Evolutionary conservation across 139 green algal species (phyloP).

Genomic region (Chlorella sorokiniana): DNA sequence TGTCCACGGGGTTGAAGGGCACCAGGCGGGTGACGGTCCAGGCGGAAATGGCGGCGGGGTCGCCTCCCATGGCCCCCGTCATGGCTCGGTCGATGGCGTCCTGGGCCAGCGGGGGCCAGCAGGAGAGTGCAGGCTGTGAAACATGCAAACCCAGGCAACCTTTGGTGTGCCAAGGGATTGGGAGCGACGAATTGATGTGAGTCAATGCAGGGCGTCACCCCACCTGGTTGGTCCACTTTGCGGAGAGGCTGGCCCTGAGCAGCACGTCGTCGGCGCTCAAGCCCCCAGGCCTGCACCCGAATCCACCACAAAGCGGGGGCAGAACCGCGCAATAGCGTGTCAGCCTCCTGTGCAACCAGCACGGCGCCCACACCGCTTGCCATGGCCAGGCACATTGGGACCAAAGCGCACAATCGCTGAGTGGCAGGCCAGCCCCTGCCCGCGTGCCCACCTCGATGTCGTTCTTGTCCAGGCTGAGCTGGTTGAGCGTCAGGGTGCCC

Average conservation of each 20-base stretch:
- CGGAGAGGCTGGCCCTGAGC: constrained; percentile 38
- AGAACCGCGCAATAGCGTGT: too few relatives aligned
- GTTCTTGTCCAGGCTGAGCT: constrained; percentile 49
- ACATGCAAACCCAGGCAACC: not conserved
- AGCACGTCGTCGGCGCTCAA: constrained; percentile 35
- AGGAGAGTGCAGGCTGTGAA: not conserved
- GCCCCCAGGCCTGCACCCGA: constrained; percentile 23
- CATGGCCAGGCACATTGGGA: too few relatives aligned
- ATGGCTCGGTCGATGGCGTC: constrained; percentile 49
- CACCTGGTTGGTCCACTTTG: constrained; percentile 40
- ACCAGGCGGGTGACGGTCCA: constrained; percentile 35
- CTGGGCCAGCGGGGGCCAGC: not conserved
- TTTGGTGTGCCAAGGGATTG: not conserved
- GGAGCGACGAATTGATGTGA: not conserved
- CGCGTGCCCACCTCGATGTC: constrained; percentile 22
- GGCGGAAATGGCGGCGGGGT: constrained; percentile 14
- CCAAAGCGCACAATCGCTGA: too few relatives aligned
- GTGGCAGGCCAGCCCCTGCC: too few relatives aligned
- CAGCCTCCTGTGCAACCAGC: too few relatives aligned
- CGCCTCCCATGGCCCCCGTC: constrained; percentile 21
- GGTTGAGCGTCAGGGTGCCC: constrained; percentile 80
- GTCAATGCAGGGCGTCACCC: too few relatives aligned
- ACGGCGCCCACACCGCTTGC: too few relatives aligned
- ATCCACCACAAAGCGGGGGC: too few relatives aligned
- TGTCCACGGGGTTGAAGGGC: constrained; percentile 60